A percentile compares a stretch with the other conserved stretches of the same genome.
phyloP scores from a whole-genome alignment of 306 rosid species.

The Cicer cuneatum region DNA sequence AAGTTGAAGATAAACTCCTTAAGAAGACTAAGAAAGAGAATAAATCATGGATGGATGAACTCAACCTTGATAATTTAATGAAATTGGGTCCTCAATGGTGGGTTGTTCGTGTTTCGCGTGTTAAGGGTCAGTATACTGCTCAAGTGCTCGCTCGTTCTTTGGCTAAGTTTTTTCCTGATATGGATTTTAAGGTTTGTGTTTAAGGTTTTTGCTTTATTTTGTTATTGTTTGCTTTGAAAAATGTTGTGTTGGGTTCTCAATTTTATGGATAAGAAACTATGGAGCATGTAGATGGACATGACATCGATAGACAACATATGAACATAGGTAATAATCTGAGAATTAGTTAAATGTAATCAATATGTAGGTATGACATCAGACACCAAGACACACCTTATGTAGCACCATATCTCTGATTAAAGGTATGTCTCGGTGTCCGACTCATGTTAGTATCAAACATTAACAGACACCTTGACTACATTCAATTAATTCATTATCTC shows the following conservation, averaged over 20 bases:
- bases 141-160: slow-evolving; percentile 72
- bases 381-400: too few relatives aligned
- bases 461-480: too few relatives aligned
- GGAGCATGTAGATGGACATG: too few relatives aligned
- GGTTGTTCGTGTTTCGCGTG: slow-evolving; percentile 66
- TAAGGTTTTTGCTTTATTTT: slow-evolving; percentile 49
- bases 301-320: too few relatives aligned
- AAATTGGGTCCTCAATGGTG: slow-evolving; percentile 88
- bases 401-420: too few relatives aligned
- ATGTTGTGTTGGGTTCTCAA: not conserved
- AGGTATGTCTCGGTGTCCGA: too few relatives aligned
- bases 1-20: slow-evolving; percentile 74
- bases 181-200: slow-evolving; percentile 63
- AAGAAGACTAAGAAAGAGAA: slow-evolving; percentile 74
- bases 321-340: too few relatives aligned
- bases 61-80: slow-evolving; percentile 74
- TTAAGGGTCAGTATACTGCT: slow-evolving; percentile 60
- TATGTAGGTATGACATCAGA: too few relatives aligned
- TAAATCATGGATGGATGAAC: slow-evolving; percentile 72
- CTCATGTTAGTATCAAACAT: too few relatives aligned
- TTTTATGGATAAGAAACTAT: slow-evolving; percentile 15
- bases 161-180: slow-evolving; percentile 62
- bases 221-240: not conserved
- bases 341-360: too few relatives aligned
- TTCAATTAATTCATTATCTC: too few relatives aligned